A percentile compares a stretch with the other conserved stretches of the same genome.
phyloP scores from a whole-genome alignment of 2,329 filamentous ascomycete species.

The Dothideomycetes sp. region DNA sequence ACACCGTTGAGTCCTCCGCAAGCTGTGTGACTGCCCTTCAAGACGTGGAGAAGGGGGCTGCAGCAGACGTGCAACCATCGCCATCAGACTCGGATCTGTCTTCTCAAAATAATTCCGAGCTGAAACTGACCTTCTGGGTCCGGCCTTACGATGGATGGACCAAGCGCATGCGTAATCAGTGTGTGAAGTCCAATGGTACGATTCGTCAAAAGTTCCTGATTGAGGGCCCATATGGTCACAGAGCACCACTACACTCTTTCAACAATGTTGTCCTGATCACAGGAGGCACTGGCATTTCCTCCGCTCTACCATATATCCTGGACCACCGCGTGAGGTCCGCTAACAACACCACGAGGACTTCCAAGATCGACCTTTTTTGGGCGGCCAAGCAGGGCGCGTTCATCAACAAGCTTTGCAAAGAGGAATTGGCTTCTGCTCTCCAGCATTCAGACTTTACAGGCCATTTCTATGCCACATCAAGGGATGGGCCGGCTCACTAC shows the following conservation, averaged over 20 bases:
- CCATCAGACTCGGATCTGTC: background rate
- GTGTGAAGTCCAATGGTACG: conserved; percentile 15
- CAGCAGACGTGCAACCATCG: background rate
- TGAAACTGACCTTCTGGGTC: conserved; percentile 34
- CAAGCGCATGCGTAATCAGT: conserved; percentile 29
- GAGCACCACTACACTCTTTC: conserved; percentile 30
- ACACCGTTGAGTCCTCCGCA: background rate
- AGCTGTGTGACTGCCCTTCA: background rate
- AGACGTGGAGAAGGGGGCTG: background rate
- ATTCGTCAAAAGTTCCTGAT: conserved; percentile 29
- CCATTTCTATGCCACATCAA: conserved; percentile 12
- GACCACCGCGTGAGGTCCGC: conserved; percentile 4
- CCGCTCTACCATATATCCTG: conserved; percentile 21
- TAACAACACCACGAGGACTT: conserved; percentile 1
- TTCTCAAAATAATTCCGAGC: background rate
- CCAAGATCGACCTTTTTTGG: conserved; percentile 4
- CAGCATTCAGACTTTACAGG: conserved; percentile 9
- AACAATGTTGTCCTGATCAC: conserved; percentile 32
- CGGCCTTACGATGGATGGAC: conserved; percentile 43
- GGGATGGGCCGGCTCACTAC: background rate
- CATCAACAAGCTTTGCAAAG: conserved; percentile 1
- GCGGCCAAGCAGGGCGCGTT: conserved; percentile 2
- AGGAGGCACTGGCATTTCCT: conserved; percentile 38
- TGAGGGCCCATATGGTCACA: conserved; percentile 40
- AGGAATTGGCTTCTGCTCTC: background rate